Conservation (phyloP, 495 filamentous ascomycete species). For the Aspergillus incahuasiensis region DNA sequence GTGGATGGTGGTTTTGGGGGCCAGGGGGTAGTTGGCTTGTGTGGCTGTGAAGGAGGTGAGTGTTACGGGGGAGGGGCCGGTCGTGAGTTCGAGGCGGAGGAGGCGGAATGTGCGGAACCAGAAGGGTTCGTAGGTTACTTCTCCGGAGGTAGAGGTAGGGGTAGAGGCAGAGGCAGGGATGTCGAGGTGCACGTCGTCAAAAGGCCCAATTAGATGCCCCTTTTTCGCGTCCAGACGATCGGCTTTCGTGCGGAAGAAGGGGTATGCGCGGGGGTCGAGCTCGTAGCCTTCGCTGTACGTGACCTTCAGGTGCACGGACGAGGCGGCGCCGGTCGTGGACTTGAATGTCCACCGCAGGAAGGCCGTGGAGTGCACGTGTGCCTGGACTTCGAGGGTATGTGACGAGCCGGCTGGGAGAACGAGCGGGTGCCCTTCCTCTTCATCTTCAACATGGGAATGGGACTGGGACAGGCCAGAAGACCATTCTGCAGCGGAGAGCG, state of each 20-base stretch:
- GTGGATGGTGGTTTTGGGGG: slow-evolving; percentile 25
- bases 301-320: slow-evolving; percentile 24
- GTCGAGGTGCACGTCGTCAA: slow-evolving; percentile 25
- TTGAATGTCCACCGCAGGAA: slow-evolving; percentile 32
- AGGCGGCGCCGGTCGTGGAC: slow-evolving; percentile 3
- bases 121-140: slow-evolving; percentile 31
- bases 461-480: slow-evolving; percentile 9
- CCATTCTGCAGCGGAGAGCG: slow-evolving; percentile 16
- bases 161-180: neutral
- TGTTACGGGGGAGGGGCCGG: neutral
- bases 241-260: slow-evolving; percentile 33
- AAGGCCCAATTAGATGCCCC: slow-evolving; percentile 33
- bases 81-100: slow-evolving; percentile 24
- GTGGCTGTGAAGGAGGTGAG: slow-evolving; percentile 10
- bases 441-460: too few species aligned
- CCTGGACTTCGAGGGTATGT: slow-evolving; percentile 32
- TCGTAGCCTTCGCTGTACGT: slow-evolving; percentile 41
- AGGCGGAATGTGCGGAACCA: slow-evolving; percentile 40
- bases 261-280: slow-evolving; percentile 33
- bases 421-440: too few species aligned
- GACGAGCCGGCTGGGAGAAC: slow-evolving; percentile 18
- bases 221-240: slow-evolving; percentile 28
- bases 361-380: slow-evolving; percentile 34
- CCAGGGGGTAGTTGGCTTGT: slow-evolving; percentile 32
- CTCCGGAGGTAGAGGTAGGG: too few species aligned